A percentile compares a stretch with the other conserved stretches of the same genome.
Evolutionary conservation across 1,139 yeast species (phyloP).

Genomic region (Saccharomyces hybrid): DNA sequence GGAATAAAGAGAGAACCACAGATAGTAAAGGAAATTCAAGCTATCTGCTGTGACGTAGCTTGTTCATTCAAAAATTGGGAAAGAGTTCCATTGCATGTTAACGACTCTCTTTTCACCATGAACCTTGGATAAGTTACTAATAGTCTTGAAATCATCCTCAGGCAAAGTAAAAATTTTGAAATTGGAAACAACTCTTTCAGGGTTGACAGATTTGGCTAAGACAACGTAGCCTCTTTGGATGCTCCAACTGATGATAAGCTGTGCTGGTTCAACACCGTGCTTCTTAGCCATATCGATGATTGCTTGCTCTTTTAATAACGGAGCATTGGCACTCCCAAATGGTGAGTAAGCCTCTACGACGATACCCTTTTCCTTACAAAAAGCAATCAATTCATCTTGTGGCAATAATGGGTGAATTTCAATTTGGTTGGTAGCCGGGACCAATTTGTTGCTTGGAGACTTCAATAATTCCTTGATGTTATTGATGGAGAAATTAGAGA

Average conservation of each 20-base stretch:
- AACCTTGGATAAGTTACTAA: constrained; percentile 39
- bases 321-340: constrained; percentile 63
- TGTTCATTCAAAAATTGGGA: constrained; percentile 24
- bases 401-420: constrained; percentile 73
- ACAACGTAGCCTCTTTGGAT: constrained; percentile 61
- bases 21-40: background rate
- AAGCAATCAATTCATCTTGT: constrained; percentile 55
- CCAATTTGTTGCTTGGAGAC: constrained; percentile 43
- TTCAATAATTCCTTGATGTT: constrained; percentile 47
- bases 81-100: constrained; percentile 35
- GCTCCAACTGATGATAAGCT: constrained; percentile 65
- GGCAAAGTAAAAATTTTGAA: constrained; percentile 43
- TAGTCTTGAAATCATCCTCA: constrained; percentile 44
- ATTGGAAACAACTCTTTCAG: constrained; percentile 54
- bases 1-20: background rate
- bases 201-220: constrained; percentile 64
- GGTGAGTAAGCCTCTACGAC: constrained; percentile 73
- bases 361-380: constrained; percentile 47
- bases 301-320: constrained; percentile 46
- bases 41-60: background rate
- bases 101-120: constrained; percentile 45
- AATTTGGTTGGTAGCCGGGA: constrained; percentile 68
- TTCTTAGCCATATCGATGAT: constrained; percentile 48
- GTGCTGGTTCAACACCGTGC: constrained; percentile 50
- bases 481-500: constrained; percentile 60